Percentiles rank a stretch among this genome's conserved stretches.
phyloP scores from a whole-genome alignment of 352 stramenopile species.

The Thalassiosira exigua region DNA sequence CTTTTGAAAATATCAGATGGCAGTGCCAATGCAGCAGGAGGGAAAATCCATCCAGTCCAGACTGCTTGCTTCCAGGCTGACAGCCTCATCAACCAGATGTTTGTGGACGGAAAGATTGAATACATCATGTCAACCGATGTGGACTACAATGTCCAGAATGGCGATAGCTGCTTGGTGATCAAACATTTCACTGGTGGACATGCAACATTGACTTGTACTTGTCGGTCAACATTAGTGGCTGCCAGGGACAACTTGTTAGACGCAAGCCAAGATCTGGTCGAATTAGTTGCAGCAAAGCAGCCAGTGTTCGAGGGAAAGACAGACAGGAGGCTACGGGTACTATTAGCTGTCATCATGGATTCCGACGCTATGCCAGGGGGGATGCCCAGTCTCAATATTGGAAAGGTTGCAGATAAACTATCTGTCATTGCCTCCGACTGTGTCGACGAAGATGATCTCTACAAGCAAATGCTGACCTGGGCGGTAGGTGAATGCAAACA shows the following conservation, averaged over 20 bases:
- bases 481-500: neutral
- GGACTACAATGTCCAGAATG: slow-evolving; percentile 5
- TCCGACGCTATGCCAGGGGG: neutral
- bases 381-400: neutral
- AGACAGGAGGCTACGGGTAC: neutral
- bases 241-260: neutral
- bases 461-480: neutral
- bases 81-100: slow-evolving; percentile 11
- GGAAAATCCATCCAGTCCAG: slow-evolving; percentile 22
- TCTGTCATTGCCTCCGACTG: neutral
- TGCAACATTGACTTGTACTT: neutral
- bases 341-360: neutral
- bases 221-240: neutral
- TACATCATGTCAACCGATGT: slow-evolving; percentile 16
- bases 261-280: neutral
- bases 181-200: neutral
- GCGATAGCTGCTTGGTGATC: slow-evolving; percentile 12
- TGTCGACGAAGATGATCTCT: neutral
- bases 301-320: neutral
- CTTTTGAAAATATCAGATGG: neutral
- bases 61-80: slow-evolving; percentile 35
- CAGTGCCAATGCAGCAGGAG: neutral
- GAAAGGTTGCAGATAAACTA: neutral
- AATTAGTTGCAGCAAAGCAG: neutral
- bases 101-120: neutral